Evolutionary conservation across 2,329 filamentous ascomycete genomes (phyloP).

Genomic region (Claviceps spartinae): DNA sequence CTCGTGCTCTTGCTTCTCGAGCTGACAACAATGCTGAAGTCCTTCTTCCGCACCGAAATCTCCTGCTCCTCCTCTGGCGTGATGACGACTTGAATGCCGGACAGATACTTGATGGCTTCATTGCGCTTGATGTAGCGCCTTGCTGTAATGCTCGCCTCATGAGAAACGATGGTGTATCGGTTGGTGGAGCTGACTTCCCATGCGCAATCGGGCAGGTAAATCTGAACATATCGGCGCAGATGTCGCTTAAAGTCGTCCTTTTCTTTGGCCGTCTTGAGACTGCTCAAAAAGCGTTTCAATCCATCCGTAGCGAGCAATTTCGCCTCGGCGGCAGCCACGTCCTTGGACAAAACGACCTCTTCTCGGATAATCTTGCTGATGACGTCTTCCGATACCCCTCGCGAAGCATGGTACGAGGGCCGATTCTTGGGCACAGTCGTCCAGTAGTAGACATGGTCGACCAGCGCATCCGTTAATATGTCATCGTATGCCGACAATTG

Average conservation of each 20-base stretch:
- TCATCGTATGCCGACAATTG: constrained; percentile 92
- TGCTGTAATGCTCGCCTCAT: constrained; percentile 80
- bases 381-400: constrained; percentile 57
- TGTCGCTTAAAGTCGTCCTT: constrained; percentile 78
- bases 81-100: constrained; percentile 83
- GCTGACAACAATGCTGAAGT: constrained; percentile 95
- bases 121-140: constrained; percentile 66
- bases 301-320: constrained; percentile 61
- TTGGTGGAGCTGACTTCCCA: constrained; percentile 90
- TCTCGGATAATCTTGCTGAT: constrained; percentile 47
- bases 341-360: constrained; percentile 61
- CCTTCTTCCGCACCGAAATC: constrained; percentile 68
- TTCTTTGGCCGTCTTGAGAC: constrained; percentile 61
- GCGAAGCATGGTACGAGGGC: constrained; percentile 69
- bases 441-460: constrained; percentile 96
- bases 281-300: constrained; percentile 54
- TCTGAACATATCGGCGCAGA: constrained; percentile 78
- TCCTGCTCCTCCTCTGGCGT: constrained; percentile 81
- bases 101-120: constrained; percentile 80
- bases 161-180: constrained; percentile 80
- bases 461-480: constrained; percentile 82
- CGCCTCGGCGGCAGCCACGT: constrained; percentile 56
- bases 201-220: constrained; percentile 85
- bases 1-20: constrained; percentile 82
- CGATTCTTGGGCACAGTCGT: constrained; percentile 91